These are phyloP conservation scores for Hymenoscyphus repandus DNA, from an alignment of 2,329 filamentous ascomycete species.

Conservation along the genomic window DNA sequence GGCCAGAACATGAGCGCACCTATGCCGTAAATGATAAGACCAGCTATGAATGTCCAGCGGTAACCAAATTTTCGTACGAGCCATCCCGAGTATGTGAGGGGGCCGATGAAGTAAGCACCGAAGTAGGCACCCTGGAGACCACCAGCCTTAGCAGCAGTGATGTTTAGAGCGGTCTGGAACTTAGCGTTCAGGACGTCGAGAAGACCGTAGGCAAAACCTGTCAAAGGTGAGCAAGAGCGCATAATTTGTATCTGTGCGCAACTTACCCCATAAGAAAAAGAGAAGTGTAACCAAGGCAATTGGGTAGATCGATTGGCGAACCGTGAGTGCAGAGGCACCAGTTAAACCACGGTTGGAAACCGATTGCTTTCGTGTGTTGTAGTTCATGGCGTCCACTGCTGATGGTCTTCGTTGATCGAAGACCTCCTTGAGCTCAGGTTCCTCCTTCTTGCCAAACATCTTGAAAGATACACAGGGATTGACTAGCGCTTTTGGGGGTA, in stretches of 20 bases:
- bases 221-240: not conserved
- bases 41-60: conserved; percentile 59
- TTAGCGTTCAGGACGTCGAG: conserved; percentile 75
- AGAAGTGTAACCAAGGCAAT: conserved; percentile 8
- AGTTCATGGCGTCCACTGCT: conserved; percentile 4
- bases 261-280: conserved; percentile 9
- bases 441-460: not conserved
- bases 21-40: conserved; percentile 59
- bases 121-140: conserved; percentile 69
- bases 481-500: too few species aligned
- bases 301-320: conserved; percentile 11
- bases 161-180: conserved; percentile 58
- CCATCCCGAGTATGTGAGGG: conserved; percentile 61
- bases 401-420: conserved; percentile 10
- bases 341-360: conserved; percentile 11
- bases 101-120: conserved; percentile 37
- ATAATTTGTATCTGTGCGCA: not conserved
- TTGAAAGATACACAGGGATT: not conserved
- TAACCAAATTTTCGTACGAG: conserved; percentile 59
- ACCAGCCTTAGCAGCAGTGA: conserved; percentile 54
- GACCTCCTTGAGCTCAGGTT: conserved; percentile 3
- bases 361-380: conserved; percentile 1
- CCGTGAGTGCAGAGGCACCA: conserved; percentile 9
- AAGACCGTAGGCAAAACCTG: conserved; percentile 77
- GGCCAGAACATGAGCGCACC: conserved; percentile 29